Conservation (phyloP, 768 basidiomycete genomes). For the Amanita molliuscula region DNA sequence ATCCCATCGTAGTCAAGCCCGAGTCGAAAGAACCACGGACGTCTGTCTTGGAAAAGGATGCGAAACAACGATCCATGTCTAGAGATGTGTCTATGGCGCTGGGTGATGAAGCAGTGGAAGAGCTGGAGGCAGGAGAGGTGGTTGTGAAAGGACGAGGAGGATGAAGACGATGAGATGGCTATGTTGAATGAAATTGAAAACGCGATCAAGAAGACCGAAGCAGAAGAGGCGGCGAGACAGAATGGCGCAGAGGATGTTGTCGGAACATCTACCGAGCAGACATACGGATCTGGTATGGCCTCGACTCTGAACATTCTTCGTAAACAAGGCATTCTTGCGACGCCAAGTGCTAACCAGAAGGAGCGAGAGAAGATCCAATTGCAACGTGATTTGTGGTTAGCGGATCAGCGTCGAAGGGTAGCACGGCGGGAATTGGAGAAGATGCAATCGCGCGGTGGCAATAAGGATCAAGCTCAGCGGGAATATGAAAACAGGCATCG, state of each 20-base stretch:
- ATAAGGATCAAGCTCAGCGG: conserved; percentile 86
- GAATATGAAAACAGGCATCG: conserved; percentile 91
- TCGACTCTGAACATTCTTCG: conserved; percentile 82
- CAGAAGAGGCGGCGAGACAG: conserved; percentile 32
- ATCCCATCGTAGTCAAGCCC: conserved; percentile 42
- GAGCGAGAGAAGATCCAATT: conserved; percentile 78
- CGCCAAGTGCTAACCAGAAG: conserved; percentile 46
- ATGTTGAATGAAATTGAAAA: conserved; percentile 75
- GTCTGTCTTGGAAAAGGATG: conserved; percentile 12
- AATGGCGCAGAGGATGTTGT: conserved; percentile 20
- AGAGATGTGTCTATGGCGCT: conserved; percentile 46
- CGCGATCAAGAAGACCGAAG: conserved; percentile 53
- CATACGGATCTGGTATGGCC: conserved; percentile 76
- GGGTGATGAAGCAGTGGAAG: conserved; percentile 56
- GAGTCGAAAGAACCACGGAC: conserved; percentile 30
- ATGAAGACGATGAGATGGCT: conserved; percentile 54
- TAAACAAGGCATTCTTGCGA: conserved; percentile 81
- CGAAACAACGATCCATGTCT: conserved; percentile 29
- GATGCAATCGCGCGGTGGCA: conserved; percentile 63
- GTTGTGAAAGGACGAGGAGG: conserved; percentile 73
- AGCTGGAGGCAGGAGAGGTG: conserved; percentile 77
- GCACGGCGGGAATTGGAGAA: conserved; percentile 76
- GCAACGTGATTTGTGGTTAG: conserved; percentile 85
- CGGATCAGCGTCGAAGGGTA: conserved; percentile 67
- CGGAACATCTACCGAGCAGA: conserved; percentile 71